These are phyloP conservation scores for Chlamydomonas sphaeroides DNA, from an alignment of 139 green algal genomes.

Conservation along the genomic window DNA sequence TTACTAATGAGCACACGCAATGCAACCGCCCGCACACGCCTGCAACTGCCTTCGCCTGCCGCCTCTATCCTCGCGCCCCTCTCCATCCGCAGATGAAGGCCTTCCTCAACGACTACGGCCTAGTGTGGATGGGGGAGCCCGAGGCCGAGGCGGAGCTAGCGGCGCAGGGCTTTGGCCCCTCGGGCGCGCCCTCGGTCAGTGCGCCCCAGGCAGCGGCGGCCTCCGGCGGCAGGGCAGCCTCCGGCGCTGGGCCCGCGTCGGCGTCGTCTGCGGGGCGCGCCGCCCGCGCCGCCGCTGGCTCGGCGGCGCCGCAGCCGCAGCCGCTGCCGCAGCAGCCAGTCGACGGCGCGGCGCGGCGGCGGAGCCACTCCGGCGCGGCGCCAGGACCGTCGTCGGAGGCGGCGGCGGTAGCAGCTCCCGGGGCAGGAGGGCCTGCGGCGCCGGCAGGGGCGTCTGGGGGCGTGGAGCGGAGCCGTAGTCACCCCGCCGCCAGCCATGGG, in stretches of 20 bases:
- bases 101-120: slow-evolving; percentile 73
- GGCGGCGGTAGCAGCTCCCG: background rate
- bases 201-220: background rate
- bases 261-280: too few relatives aligned
- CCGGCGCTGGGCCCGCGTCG: background rate
- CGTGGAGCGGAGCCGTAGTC: background rate
- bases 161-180: slow-evolving; percentile 3
- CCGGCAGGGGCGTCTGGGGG: background rate
- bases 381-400: background rate
- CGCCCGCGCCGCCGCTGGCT: background rate
- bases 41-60: too few relatives aligned
- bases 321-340: background rate
- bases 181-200: too few relatives aligned
- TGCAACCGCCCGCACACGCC: too few relatives aligned
- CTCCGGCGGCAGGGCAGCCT: background rate
- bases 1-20: too few relatives aligned
- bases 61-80: too few relatives aligned
- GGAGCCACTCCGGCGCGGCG: slow-evolving; percentile 16
- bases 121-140: slow-evolving; percentile 65
- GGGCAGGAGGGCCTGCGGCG: background rate
- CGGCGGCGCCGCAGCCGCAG: too few relatives aligned
- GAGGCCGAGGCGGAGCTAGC: slow-evolving; percentile 23
- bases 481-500: background rate
- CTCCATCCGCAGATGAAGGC: slow-evolving; percentile 50
- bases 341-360: background rate